Base-by-base conservation (phyloP, 306 rosid genomes). In the Begonia loranthoides region DNA sequence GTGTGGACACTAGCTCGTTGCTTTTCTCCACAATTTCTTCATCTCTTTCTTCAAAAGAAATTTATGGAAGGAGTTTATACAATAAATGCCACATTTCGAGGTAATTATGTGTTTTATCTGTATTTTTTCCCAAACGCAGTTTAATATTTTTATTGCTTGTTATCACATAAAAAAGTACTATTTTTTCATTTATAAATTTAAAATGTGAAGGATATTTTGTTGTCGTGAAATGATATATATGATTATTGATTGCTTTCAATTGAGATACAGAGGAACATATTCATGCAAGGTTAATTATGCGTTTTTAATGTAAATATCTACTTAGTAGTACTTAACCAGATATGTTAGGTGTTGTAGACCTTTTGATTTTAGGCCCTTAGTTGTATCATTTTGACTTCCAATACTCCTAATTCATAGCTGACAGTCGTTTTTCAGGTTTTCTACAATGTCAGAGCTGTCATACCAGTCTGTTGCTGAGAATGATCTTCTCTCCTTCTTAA, bases 401-500 rank as follows among this genome's bases (percentile, higher is more conserved):
- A 59, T 51, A 66, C 55, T 66, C 71, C 73, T 66, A 72, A 83
- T 74, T 66, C 67, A 67, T 66, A 71, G 69, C 63, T 49, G 67
- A 53, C 85, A 76, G 80, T 48, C 54, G 36, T 55, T 58, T 50
- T 81, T 65, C 80, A 74, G 96, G 74, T 76, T 76, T 60, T 78
- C 87, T 51, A 69, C 84, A 48, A 66, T 59, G 56, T 54, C 80
- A 34, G 64, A 66, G 71, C 67, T 64, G 21, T 70, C 70, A 17
- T 55, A 56, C 40, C 61, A 83, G 59, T 66, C 71, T 52, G 55
- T 70, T 10, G 12, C 60, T 9, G 72, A 65, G 56, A 74, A 15
- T 54, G 80, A 75, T 56, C 51, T 78, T 60, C 73, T 80, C 58
- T 68, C 90, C 59, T 82, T 82, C 74, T 71, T 85, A 49, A 76